Base-by-base conservation (phyloP, 352 stramenopile genomes). In the Pythium monospermum region DNA sequence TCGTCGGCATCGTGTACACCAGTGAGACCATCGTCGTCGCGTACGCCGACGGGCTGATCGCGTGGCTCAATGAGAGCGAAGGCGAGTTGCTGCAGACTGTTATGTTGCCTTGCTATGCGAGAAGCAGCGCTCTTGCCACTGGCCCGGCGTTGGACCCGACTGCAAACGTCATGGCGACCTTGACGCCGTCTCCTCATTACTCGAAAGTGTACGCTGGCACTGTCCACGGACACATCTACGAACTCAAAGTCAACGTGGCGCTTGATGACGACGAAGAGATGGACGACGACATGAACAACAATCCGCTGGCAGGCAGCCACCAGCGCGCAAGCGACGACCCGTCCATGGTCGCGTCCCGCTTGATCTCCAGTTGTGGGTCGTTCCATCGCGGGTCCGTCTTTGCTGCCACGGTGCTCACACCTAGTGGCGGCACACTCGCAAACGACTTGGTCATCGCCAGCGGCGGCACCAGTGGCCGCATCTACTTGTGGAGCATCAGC, bases 201-300 rank as follows among this genome's bases (percentile, higher is more conserved):
- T 64, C 68, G 7, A 83, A 82, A 51, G 58, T 80, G 0, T 86
- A 79, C 48, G 64, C 87, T n/a, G 72, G 71, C 5, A 89, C 71
- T 19, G 54, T 51, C 6, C 59, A 64, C 41, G 77, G 77, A 2
- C 65, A 74, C 46, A 76, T 89, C 41, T 89, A 74, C 33, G 76
- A 87, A 39, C 53, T 91, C 30, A 81, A 71, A 33, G 81, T 73
- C 11, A 79, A 42, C 39, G 65, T 83, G 5, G 30, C 66, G 13
- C 35, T 65, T 37, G 69, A 87, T 28, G 76, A 87, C 8, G 77
- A 87, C 10, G 77, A 89, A 7, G 75, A 84, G 0, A 57, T 84
- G 5, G 73, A 84, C 2, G 68, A 36, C 4, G 59, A 61, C 3
- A 12, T 31, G 15, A 25, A 5, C 1, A n/a, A n/a, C n/a, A n/a